Evolutionary conservation across 2,329 filamentous ascomycete species (phyloP).

Genomic region (Penicillium janthinellum): DNA sequence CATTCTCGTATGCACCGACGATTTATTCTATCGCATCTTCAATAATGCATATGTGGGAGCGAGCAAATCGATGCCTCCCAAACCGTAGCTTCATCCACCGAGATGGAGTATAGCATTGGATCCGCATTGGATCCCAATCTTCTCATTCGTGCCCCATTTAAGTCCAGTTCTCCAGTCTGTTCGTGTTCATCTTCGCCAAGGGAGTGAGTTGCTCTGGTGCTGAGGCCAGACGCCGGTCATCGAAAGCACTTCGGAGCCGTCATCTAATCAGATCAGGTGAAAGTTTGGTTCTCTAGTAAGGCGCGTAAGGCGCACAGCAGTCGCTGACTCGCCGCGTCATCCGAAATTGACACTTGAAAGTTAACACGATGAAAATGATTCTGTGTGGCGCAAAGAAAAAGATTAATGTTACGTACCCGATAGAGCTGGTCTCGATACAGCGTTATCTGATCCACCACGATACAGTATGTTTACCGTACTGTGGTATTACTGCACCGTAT

Average conservation of each 20-base stretch:
- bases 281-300: constrained; percentile 15
- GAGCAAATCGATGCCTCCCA: background rate
- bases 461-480: too few relatives aligned
- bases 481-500: too few relatives aligned
- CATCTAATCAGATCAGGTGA: constrained; percentile 22
- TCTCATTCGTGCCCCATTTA: too few relatives aligned
- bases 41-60: background rate
- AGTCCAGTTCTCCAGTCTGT: background rate
- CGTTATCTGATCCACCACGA: background rate
- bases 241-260: background rate
- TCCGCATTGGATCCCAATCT: too few relatives aligned
- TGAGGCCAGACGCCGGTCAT: background rate
- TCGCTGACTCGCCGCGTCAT: background rate
- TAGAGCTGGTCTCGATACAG: background rate
- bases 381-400: background rate
- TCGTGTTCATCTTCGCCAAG: background rate
- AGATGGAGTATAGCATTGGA: background rate
- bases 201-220: too few relatives aligned
- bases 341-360: too few relatives aligned
- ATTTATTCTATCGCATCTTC: background rate
- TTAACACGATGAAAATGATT: background rate
- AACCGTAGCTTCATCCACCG: background rate
- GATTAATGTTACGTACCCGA: background rate
- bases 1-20: background rate
- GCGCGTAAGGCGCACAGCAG: background rate